Percentiles rank a stretch among this genome's conserved stretches.
These are phyloP conservation scores for Colletotrichum paranaense DNA, from an alignment of 2,329 filamentous ascomycete genomes.

Conservation along the genomic window DNA sequence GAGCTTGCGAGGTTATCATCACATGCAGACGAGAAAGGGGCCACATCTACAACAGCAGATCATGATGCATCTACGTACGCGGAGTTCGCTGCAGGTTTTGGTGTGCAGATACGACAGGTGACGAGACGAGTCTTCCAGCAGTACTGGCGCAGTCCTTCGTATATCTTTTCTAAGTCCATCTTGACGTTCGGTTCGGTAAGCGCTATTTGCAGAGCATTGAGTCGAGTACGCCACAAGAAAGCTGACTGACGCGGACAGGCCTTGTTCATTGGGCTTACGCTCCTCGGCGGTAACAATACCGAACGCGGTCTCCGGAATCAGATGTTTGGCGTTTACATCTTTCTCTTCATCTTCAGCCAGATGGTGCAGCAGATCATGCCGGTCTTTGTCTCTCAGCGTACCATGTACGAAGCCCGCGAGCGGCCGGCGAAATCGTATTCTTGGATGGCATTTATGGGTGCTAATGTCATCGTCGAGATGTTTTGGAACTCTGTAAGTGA, in stretches of 20 bases:
- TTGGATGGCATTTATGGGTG: slow-evolving; percentile 75
- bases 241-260: slow-evolving; percentile 41
- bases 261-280: slow-evolving; percentile 74
- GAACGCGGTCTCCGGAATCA: slow-evolving; percentile 73
- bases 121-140: slow-evolving; percentile 77
- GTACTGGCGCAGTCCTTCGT: slow-evolving; percentile 81
- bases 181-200: slow-evolving; percentile 60
- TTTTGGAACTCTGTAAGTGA: slow-evolving; percentile 66
- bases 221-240: neutral
- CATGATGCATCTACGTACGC: neutral
- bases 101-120: slow-evolving; percentile 68
- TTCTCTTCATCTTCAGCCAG: slow-evolving; percentile 66
- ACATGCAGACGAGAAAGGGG: slow-evolving; percentile 19
- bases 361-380: slow-evolving; percentile 67
- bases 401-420: slow-evolving; percentile 74
- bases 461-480: slow-evolving; percentile 74
- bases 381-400: slow-evolving; percentile 72
- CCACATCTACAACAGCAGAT: neutral
- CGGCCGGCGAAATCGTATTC: slow-evolving; percentile 74
- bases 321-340: slow-evolving; percentile 74
- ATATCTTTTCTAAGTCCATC: slow-evolving; percentile 77
- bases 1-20: slow-evolving; percentile 9
- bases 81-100: slow-evolving; percentile 74
- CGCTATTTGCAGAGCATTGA: neutral
- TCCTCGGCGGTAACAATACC: slow-evolving; percentile 66